A percentile compares a stretch with the other conserved stretches of the same genome.
Conservation (phyloP, 805 yeast species). For the Ogataea parapolymorpha region DNA sequence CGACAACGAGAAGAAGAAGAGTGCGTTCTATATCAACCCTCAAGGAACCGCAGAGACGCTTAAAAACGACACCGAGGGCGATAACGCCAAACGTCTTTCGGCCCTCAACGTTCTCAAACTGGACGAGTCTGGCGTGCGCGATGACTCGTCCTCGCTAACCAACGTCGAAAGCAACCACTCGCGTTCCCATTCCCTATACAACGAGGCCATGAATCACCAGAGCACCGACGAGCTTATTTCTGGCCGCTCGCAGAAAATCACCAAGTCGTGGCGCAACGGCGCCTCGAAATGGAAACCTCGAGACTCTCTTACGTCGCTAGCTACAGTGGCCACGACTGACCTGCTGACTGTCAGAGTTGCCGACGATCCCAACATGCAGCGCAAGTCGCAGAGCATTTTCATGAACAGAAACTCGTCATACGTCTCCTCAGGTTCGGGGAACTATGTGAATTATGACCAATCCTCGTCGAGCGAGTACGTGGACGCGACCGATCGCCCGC, state of each 20-base stretch:
- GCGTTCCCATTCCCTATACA: constrained; percentile 33
- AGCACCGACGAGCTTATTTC: constrained; percentile 39
- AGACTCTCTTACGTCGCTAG: constrained; percentile 66
- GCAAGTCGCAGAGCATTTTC: constrained; percentile 33
- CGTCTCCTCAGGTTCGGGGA: constrained; percentile 15
- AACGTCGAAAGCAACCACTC: constrained; percentile 42
- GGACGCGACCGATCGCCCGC: constrained; percentile 11
- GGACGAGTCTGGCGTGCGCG: constrained; percentile 37
- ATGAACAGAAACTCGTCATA: constrained; percentile 28
- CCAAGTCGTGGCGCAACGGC: constrained; percentile 60
- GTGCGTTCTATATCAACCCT: constrained; percentile 18
- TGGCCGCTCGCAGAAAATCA: constrained; percentile 30
- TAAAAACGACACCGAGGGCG: constrained; percentile 27
- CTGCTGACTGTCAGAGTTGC: constrained; percentile 75
- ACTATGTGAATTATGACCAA: constrained; percentile 12
- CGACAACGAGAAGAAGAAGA: constrained; percentile 25
- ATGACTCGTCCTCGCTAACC: constrained; percentile 49
- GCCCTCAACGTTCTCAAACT: constrained; percentile 51
- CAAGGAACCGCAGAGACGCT: constrained; percentile 22
- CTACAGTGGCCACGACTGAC: constrained; percentile 84
- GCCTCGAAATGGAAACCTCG: constrained; percentile 46
- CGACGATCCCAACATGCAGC: constrained; percentile 48
- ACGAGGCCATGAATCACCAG: constrained; percentile 38
- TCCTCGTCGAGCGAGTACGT: constrained; percentile 14
- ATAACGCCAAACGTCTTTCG: constrained; percentile 38